Evolutionary conservation across 352 stramenopile species (phyloP).

Genomic region (Phytophthora tubulina): DNA sequence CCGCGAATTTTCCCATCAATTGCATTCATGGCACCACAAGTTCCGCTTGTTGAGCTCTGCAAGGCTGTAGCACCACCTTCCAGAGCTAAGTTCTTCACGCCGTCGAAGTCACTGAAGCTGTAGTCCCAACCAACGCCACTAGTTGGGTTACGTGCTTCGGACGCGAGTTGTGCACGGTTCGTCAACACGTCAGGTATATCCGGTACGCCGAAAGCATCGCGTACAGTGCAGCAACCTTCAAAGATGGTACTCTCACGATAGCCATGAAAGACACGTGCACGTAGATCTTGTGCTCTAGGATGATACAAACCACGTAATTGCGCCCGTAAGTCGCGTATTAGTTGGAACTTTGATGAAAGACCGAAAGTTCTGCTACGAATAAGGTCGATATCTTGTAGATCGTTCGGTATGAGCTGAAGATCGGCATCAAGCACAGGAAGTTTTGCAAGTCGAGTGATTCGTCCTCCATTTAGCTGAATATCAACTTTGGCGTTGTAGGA

Average conservation of each 20-base stretch:
- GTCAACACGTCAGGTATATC: conserved; percentile 46
- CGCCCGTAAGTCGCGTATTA: conserved; percentile 60
- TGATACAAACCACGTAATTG: conserved; percentile 76
- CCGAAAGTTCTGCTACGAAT: conserved; percentile 39
- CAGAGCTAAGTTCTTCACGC: conserved; percentile 59
- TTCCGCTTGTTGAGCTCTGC: conserved; percentile 75
- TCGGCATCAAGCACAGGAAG: conserved; percentile 52
- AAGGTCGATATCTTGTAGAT: conserved; percentile 31
- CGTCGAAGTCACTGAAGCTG: conserved; percentile 63
- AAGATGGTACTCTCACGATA: conserved; percentile 54
- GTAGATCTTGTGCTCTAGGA: conserved; percentile 62
- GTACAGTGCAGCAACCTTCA: conserved; percentile 47
- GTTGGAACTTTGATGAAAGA: conserved; percentile 70
- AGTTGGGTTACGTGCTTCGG: conserved; percentile 55
- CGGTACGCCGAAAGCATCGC: conserved; percentile 56
- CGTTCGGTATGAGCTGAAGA: conserved; percentile 43
- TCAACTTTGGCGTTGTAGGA: conserved; percentile 51
- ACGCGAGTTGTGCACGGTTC: conserved; percentile 55
- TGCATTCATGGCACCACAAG: conserved; percentile 62
- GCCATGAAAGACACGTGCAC: conserved; percentile 62
- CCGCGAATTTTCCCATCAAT: conserved; percentile 71
- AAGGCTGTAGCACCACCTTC: conserved; percentile 59
- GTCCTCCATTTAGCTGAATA: conserved; percentile 62
- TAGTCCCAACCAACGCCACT: conserved; percentile 82
- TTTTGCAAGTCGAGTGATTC: conserved; percentile 52